phyloP scores from a whole-genome alignment of 345 rosid species.

The Rhodomyrtus tomentosa region DNA sequence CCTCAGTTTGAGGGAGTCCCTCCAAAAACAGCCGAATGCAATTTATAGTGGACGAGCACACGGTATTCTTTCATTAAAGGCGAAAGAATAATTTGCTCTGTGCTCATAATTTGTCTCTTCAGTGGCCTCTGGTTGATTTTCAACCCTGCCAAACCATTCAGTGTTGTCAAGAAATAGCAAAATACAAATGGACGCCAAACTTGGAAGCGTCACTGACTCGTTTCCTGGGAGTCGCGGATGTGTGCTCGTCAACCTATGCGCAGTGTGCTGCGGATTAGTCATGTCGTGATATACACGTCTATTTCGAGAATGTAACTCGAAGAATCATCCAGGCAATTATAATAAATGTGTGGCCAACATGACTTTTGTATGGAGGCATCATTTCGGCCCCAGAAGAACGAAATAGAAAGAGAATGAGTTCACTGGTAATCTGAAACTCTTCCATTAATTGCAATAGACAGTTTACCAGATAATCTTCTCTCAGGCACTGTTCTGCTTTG shows the following conservation, averaged over 20 bases:
- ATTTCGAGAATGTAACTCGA: neutral
- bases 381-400: no score
- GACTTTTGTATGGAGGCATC: no score
- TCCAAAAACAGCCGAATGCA: slow-evolving; percentile 12
- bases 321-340: neutral
- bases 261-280: neutral
- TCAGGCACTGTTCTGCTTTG: slow-evolving; percentile 58
- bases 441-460: neutral
- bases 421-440: no score
- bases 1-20: neutral
- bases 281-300: neutral
- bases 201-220: slow-evolving; percentile 47
- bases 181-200: slow-evolving; percentile 45
- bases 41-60: slow-evolving; percentile 6
- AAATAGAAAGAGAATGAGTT: no score
- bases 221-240: slow-evolving; percentile 37
- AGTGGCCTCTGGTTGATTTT: no score
- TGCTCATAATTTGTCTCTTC: neutral
- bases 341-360: no score
- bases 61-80: slow-evolving; percentile 43
- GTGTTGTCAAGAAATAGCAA: no score
- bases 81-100: slow-evolving; percentile 42
- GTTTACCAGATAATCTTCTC: slow-evolving; percentile 66
- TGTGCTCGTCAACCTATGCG: slow-evolving; percentile 48
- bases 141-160: no score